These are phyloP conservation scores for Lagenaria siceraria DNA, from an alignment of 306 rosid species.

Conservation along the genomic window DNA sequence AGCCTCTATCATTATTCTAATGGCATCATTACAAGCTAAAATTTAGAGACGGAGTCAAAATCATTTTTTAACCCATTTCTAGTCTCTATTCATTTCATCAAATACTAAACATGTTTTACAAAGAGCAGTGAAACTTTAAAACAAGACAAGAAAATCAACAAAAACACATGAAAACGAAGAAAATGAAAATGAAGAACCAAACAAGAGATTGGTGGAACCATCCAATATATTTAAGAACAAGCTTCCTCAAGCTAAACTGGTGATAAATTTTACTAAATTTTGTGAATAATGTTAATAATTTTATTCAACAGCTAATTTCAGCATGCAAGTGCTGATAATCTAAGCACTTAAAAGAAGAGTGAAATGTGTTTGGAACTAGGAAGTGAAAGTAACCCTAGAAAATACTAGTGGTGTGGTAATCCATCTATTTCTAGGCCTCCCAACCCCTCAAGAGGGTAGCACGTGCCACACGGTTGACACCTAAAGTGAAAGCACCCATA, in stretches of 20 bases:
- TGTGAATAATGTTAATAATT: neutral
- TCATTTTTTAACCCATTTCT: neutral
- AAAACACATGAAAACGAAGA: neutral
- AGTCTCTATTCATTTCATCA: neutral
- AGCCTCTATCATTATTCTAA: too few relatives aligned
- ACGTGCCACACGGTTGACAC: constrained; percentile 43
- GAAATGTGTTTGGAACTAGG: neutral
- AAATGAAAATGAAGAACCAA: neutral
- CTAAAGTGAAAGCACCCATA: constrained; percentile 51
- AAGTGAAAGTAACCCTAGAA: neutral
- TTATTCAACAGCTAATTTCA: neutral
- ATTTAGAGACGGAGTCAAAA: neutral
- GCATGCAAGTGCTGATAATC: neutral
- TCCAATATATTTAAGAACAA: neutral
- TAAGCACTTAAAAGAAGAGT: neutral
- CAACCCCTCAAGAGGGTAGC: constrained; percentile 45
- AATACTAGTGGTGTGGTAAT: neutral
- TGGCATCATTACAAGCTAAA: too few relatives aligned
- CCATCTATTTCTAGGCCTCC: constrained; percentile 27
- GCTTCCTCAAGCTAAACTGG: neutral
- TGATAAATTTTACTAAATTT: neutral
- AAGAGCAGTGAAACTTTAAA: neutral
- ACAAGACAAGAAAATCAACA: neutral
- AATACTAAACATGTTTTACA: neutral
- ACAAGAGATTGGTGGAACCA: neutral